Base-by-base conservation (phyloP, 352 stramenopile species). In the Phytophthora rubi region DNA sequence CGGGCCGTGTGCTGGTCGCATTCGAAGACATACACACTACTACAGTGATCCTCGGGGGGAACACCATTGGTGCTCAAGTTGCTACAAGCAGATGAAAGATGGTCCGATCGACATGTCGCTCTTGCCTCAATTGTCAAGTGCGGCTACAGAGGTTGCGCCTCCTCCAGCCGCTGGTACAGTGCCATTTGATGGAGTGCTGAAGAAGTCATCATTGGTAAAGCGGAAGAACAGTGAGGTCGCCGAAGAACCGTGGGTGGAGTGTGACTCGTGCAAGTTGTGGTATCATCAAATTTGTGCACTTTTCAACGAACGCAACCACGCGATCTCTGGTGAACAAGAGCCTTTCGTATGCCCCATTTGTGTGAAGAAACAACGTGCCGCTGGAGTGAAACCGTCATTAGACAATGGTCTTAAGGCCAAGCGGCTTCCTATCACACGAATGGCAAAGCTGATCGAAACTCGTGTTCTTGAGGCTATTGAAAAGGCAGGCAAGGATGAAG, bases 201-300 rank as follows among this genome's bases (percentile, higher is more conserved):
- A 91, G 51, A 99, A 99, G 68, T 88, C 89, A 49, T 94, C 97
- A 9, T 73, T 99, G 3, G 67, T 97, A 15, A 99, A 99, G 74
- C 98, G 98, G 48, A 99, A 99, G 76, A 99, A 99, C 78, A 98
- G 98, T 66, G 97, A 99, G 72, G 90, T 98, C 1, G 94, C 97
- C 4, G 95, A 98, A 81, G 97, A 99, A 72, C 89, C 92, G 59
- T 99, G 98, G 98, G 97, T 99, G 4, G 92, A 98, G 65, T 99
- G 98, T 76, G 97, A 99, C 68, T 92, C 89, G 26, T 99, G 98
- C 76, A 98, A 99, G 56, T 75, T 98, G 32, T 99, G 98, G 98
- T 98, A 99, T 49, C 98, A 99, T 79, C 97, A 99, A 67, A 99
- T 99, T 69, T 99, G 98, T 77, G 97, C 96, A 32, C 86, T 99